A percentile compares a stretch with the other conserved stretches of the same genome.
phyloP scores from a whole-genome alignment of 1,284 basidiomycete species.

The Apiotrichum gracile region DNA sequence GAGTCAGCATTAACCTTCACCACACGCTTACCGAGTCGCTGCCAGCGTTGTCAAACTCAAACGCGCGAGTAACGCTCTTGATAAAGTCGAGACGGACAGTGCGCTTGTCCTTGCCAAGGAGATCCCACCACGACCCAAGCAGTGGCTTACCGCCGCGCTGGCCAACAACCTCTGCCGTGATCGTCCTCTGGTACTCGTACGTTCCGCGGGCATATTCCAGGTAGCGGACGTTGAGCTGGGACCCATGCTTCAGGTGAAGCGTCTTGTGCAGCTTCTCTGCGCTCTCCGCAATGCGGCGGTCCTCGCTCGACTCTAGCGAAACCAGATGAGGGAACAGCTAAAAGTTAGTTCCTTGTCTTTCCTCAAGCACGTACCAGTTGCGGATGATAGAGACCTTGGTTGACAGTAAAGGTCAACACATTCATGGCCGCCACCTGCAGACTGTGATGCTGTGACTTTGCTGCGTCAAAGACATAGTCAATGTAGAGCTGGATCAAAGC shows the following conservation, averaged over 20 bases:
- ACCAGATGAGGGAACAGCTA: slow-evolving; percentile 89
- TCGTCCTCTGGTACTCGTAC: slow-evolving; percentile 72
- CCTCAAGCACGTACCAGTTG: slow-evolving; percentile 52
- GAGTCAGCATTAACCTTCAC: background rate
- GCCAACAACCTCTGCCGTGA: slow-evolving; percentile 45
- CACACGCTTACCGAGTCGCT: slow-evolving; percentile 42
- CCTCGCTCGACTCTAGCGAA: slow-evolving; percentile 79
- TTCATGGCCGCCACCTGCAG: slow-evolving; percentile 83
- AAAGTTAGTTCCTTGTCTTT: background rate
- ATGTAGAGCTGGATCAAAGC: slow-evolving; percentile 90
- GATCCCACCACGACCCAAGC: slow-evolving; percentile 81
- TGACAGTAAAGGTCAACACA: slow-evolving; percentile 83
- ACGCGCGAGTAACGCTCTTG: slow-evolving; percentile 69
- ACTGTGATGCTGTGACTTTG: slow-evolving; percentile 61
- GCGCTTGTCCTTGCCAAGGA: slow-evolving; percentile 88
- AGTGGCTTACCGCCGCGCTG: slow-evolving; percentile 53
- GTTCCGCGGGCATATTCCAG: slow-evolving; percentile 69
- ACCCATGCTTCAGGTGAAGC: slow-evolving; percentile 81
- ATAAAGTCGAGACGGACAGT: slow-evolving; percentile 76
- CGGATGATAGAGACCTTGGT: slow-evolving; percentile 96
- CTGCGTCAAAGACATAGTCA: slow-evolving; percentile 70
- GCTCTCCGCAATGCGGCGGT: slow-evolving; percentile 58
- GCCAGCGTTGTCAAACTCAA: slow-evolving; percentile 58
- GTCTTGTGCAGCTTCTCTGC: slow-evolving; percentile 76
- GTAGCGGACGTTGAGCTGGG: slow-evolving; percentile 79